Conservation (phyloP, 768 basidiomycete genomes). For the Collybiopsis luxurians region DNA sequence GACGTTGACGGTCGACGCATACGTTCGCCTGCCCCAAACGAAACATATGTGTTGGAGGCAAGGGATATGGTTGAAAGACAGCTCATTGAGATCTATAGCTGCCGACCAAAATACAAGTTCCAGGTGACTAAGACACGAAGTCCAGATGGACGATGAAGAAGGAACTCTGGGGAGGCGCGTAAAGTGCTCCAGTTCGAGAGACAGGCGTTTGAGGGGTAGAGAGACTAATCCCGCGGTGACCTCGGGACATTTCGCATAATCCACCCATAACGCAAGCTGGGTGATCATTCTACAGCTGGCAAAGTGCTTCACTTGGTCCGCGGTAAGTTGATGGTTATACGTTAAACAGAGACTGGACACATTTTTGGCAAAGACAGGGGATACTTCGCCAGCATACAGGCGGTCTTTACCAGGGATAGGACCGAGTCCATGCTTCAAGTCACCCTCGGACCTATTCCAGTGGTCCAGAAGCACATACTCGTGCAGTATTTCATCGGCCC, state of each 20-base stretch:
- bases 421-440: conserved; percentile 1
- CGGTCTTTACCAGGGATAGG: neutral
- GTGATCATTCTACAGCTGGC: neutral
- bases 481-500: conserved; percentile 4
- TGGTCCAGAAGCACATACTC: conserved; percentile 7
- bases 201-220: neutral
- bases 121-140: conserved; percentile 1
- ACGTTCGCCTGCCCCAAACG: neutral
- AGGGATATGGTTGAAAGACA: neutral
- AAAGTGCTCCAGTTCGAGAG: conserved; percentile 3
- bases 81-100: neutral
- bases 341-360: conserved; percentile 8
- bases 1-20: neutral
- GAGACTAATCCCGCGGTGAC: neutral
- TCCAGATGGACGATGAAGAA: neutral
- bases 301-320: neutral
- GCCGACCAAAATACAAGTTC: conserved; percentile 5
- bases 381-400: conserved; percentile 4
- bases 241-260: neutral
- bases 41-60: conserved; percentile 5
- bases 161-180: neutral
- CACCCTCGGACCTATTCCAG: conserved; percentile 5
- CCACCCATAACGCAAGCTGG: conserved; percentile 5
- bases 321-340: neutral
- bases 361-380: neutral